Conservation (phyloP, 208 protist species). For the Hexamita inflata region DNA sequence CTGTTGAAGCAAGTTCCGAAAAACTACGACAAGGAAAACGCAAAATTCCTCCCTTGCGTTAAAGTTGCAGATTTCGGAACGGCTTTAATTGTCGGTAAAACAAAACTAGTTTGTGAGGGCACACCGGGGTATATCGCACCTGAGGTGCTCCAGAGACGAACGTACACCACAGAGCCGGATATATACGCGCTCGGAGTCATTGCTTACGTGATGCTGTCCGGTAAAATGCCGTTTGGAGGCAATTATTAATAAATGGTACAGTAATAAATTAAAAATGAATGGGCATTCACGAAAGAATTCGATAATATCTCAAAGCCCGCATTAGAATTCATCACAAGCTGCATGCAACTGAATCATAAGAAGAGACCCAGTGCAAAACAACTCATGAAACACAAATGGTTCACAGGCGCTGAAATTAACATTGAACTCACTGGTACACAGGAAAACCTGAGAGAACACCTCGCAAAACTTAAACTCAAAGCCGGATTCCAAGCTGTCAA, state of each 20-base stretch:
- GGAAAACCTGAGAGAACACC: not conserved
- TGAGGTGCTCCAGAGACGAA: conserved; percentile 34
- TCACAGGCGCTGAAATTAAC: not conserved
- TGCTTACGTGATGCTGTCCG: conserved; percentile 41
- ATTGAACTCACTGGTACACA: not conserved
- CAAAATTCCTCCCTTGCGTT: conserved; percentile 18
- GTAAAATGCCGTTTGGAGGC: conserved; percentile 41
- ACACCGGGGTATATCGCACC: conserved; percentile 47
- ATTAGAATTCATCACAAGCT: conserved; percentile 48
- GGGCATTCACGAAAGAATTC: not conserved
- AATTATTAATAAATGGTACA: conserved; percentile 30
- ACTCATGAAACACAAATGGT: conserved; percentile 46
- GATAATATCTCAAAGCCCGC: conserved; percentile 24
- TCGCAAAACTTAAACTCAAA: not conserved
- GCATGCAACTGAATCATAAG: conserved; percentile 46
- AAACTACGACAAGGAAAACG: not conserved
- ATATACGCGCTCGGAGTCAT: conserved; percentile 40
- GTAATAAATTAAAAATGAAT: conserved; percentile 6
- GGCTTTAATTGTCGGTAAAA: conserved; percentile 11
- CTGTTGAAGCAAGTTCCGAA: conserved; percentile 44
- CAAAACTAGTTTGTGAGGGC: conserved; percentile 29
- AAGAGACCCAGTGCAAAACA: conserved; percentile 45
- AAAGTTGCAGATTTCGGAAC: conserved; percentile 44
- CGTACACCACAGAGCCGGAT: conserved; percentile 30
- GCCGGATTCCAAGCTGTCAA: too few relatives aligned